Base-by-base conservation (phyloP, 352 stramenopile genomes). In the Phytophthora multivora region DNA sequence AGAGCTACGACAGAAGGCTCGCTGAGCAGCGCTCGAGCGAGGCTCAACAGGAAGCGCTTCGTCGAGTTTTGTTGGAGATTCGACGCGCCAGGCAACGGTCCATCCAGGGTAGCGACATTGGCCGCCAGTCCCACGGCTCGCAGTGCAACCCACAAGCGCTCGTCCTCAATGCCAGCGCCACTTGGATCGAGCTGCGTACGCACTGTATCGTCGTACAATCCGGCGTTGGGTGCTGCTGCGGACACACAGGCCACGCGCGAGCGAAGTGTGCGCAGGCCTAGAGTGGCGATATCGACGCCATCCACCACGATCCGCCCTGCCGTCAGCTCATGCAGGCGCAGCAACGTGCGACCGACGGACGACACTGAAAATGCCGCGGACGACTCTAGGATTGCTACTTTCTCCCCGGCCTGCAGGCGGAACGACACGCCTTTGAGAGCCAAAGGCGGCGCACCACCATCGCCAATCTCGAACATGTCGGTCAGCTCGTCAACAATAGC, bases 11-110 rank as follows among this genome's bases (percentile, higher is more conserved):
- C 55, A 31, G 69, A 68, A n/a, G 95, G 85, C 49, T 98, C 84
- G 5, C 79, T 80, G 6, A 99, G 71, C 53, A 99, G 68, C 12
- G 97, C 96, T 50, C 97, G 82, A 41, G 90, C 98, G 57, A 99
- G 82, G 65, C 96, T 98, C n/a, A 99, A 66, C 21, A 99, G 79
- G 71, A 99, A 96, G 0, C 97, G 79, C 74, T 99, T 93, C 5
- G 95, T 75, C 98, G 99, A 31, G 72, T 82, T 47, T 93, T 96
- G 50, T 87, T 91, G 58, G 97, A 97, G 49, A 91, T 80, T 10
- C 98, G 80, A 25, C 52, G 56, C 38, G 76, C 75, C 47, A 82
- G 73, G 16, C 97, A 83, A 63, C 63, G 82, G 53, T 7, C 69
- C 71, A 39, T 88, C 75, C 55, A 86, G 66, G 1, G 64, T 58